A percentile compares a stretch with the other conserved stretches of the same genome.
Conservation (phyloP, 2,329 filamentous ascomycete species). For the Paecilomyces formosus region DNA sequence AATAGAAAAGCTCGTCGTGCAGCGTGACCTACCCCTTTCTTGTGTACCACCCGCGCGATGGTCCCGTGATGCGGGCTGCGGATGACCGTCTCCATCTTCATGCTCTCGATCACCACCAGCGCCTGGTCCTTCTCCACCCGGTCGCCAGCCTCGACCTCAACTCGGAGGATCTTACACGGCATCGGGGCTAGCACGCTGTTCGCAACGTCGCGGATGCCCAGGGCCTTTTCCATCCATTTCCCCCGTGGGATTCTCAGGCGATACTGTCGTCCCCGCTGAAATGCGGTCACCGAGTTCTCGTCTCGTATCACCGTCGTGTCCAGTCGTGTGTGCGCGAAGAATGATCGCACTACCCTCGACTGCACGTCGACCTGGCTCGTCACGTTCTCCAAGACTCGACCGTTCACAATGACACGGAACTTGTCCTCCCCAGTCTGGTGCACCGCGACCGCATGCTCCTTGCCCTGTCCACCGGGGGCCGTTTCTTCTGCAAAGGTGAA, state of each 20-base stretch:
- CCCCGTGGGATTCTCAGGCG: conserved; percentile 52
- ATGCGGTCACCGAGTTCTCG: conserved; percentile 57
- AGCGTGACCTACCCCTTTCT: conserved; percentile 57
- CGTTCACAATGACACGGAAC: conserved; percentile 45
- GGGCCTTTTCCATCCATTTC: conserved; percentile 77
- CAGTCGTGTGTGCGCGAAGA: conserved; percentile 74
- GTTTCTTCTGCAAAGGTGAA: conserved; percentile 48
- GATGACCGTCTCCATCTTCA: conserved; percentile 87
- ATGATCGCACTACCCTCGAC: conserved; percentile 56
- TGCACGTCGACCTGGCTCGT: conserved; percentile 40
- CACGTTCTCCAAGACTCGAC: conserved; percentile 33
- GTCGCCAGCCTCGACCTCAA: conserved; percentile 78
- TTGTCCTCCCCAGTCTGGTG: conserved; percentile 41
- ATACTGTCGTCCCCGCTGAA: conserved; percentile 59
- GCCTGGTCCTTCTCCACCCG: conserved; percentile 76
- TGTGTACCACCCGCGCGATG: conserved; percentile 65
- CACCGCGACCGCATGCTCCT: conserved; percentile 41
- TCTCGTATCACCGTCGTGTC: conserved; percentile 65
- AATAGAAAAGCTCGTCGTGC: conserved; percentile 1
- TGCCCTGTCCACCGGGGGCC: conserved; percentile 35
- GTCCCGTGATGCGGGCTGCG: conserved; percentile 66
- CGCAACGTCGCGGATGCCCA: conserved; percentile 70
- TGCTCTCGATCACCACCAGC: conserved; percentile 83
- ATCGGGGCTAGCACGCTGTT: conserved; percentile 88
- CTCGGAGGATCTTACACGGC: conserved; percentile 92